Base-by-base conservation (phyloP, 2,329 filamentous ascomycete species). In the Lecanicillium sp. region DNA sequence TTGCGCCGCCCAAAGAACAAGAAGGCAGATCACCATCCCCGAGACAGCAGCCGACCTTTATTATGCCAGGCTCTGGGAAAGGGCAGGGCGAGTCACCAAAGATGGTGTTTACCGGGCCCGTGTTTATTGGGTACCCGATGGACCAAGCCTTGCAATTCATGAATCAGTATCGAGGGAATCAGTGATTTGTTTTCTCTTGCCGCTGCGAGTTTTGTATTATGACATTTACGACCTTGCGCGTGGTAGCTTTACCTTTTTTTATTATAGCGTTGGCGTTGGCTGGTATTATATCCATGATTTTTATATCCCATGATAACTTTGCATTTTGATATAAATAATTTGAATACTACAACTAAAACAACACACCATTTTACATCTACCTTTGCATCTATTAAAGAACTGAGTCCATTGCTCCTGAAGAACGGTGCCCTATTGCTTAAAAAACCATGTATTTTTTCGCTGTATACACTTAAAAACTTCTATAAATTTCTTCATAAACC, bases 91-190 rank as follows among this genome's bases (percentile, higher is more conserved):
- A 50, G 9, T 48, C 49, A 25, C 76, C 85, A 9, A 81, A 84
- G 50, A 84, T 96, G 75, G 70, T 94, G 1, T 95, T 96, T 55
- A 94, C 86, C 8, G 90, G 90, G 0, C 90, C 90, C 0, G 88
- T 96, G 1, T 96, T 96, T 54, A 87, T 97, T 51, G 90, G 90
- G 0, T 96, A 95, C 53, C 79, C 83, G 9, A 75, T 87, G 44
- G 86, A 94, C 43, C 81, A 94, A 56, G 84, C 86, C n/a, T 74
- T 86, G 17, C 71, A 77, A 39, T 72, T 94, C 37, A 74, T 94
- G 67, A 79, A 84, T 49, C 70, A 77, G 40, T 72, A 69, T 43
- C 69, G 56, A 50, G 50, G 50, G 39, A 48, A 40, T 35, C 48
- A 50, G 46, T 55, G 34, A 56, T 36, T 39, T 27, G 17, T 22